Base-by-base conservation (phyloP, 1,284 basidiomycete species). In the Rhodotorula sp. region DNA sequence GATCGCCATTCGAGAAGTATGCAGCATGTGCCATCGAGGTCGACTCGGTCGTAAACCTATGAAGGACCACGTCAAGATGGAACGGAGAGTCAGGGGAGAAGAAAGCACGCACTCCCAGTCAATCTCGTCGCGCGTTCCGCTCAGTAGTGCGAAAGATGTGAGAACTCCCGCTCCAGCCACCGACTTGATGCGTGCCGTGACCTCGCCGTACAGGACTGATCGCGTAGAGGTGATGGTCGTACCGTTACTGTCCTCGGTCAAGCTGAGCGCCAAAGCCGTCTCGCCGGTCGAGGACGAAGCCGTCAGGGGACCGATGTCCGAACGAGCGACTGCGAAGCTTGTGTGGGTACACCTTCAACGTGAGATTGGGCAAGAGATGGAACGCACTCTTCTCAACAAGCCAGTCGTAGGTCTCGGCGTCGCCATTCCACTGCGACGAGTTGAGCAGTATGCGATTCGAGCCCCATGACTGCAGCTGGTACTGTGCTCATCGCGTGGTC, bases 161-260 rank as follows among this genome's bases (percentile, higher is more conserved):
- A 93, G 88, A 41, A 93, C 87, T 50, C 91, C 91, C 45, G 80
- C 83, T 88, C 89, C 91, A 65, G 74, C 73, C 50, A 68, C 77
- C 7, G 66, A 84, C 86, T 80, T 80, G 88, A 91, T 77, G 61
- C 82, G 85, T 56, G 90, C 86, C 55, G 90, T 90, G 75, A 93
- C 86, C 25, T 84, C 87, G 52, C 91, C 92, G 78, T 92, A 93
- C 78, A 91, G 88, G 3, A 93, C 81, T 77, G 92, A 93, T 44
- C 88, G 86, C 1, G 92, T 93, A 10, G 89, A 89, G 9, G 89
- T 90, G 60, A 94, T 76, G 42, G 88, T 85, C 0, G 89, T 92
- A 19, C 92, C 92, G 50, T 89, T 67, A 25, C 21, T 16, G 1
- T 42, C 41, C 12, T 68, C 19, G 23, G 54, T 50, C 8, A 72